Base-by-base conservation (phyloP, 2,329 filamentous ascomycete species). In the Elsinoe arachidis region DNA sequence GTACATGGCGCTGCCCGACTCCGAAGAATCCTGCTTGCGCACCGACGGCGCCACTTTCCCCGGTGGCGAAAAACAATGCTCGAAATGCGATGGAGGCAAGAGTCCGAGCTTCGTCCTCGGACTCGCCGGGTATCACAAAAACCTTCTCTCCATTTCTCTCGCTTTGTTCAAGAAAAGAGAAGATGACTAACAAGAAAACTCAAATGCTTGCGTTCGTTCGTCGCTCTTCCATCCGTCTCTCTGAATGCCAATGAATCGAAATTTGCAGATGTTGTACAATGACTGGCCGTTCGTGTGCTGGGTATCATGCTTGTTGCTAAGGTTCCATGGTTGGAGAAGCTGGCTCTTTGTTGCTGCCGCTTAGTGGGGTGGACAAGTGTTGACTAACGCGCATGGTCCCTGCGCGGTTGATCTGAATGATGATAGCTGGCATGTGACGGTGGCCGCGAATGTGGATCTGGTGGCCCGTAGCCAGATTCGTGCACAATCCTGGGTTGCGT, bases 111-210 rank as follows among this genome's bases (percentile, higher is more conserved):
- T 53, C 49, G 26, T 30, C 46, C 35, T 55, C 53, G 53, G 53
- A 37, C 30, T 46, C 53, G 53, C 53, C 53, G 53, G 53, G 53
- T 44, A 55, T 55, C 53, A 55, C 53, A 55, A 37, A 55, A 34
- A 46, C 14, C 19, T 55, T 55, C 26, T 30, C 26, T 30, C 26
- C 39, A 30, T 35, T 44, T 44, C 38, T 52, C 17, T 17, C 34
- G 30, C 47, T 46, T 30, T 30, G 23, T 44, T 21, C 15, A 55
- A 44, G 15, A 44, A 19, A 44, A 30, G 38, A 14, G 33, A 30
- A 7, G 9, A 30, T 30, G 26, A 19, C 19, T 23, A n/a, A 15
- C 17, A 23, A 30, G 26, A 21, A 53, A 53, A 39, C 34, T 53
- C 49, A 53, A 53, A 53, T 53, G 49, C 33, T 53, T 26, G 49